phyloP scores from a whole-genome alignment of 2,329 filamentous ascomycete genomes.

The Ascosphaera aggregata region DNA sequence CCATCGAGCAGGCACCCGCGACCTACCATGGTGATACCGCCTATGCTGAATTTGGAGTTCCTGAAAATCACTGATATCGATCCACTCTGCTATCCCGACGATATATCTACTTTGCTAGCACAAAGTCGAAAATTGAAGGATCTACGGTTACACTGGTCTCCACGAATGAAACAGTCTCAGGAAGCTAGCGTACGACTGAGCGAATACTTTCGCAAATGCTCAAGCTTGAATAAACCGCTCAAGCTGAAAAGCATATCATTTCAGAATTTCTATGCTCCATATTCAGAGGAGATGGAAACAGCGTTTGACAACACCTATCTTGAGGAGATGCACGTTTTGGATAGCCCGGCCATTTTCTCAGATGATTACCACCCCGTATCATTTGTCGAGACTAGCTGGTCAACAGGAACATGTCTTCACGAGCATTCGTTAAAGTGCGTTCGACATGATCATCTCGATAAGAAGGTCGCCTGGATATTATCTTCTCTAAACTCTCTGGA shows the following conservation, averaged over 20 bases:
- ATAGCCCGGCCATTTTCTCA: conserved; percentile 24
- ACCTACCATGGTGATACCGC: conserved; percentile 31
- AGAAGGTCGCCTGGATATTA: conserved; percentile 7
- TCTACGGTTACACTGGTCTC: conserved; percentile 35
- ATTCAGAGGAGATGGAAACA: conserved; percentile 23
- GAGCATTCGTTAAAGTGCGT: conserved; percentile 23
- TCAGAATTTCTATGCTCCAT: conserved; percentile 34
- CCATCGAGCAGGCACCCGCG: conserved; percentile 32
- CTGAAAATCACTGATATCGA: conserved; percentile 36
- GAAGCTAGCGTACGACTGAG: conserved; percentile 32
- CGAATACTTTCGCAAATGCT: conserved; percentile 31
- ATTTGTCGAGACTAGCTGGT: conserved; percentile 35
- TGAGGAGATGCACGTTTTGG: conserved; percentile 30
- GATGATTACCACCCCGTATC: conserved; percentile 17
- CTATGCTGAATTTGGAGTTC: conserved; percentile 29
- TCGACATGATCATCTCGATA: conserved; percentile 25
- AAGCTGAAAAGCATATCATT: conserved; percentile 27
- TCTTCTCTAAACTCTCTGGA: conserved; percentile 15
- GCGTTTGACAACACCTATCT: conserved; percentile 20
- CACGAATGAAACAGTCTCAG: conserved; percentile 34
- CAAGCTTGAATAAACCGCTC: conserved; percentile 23
- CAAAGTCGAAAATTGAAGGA: conserved; percentile 30
- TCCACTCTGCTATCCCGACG: conserved; percentile 39
- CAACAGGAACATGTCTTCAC: conserved; percentile 10
- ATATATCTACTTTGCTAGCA: conserved; percentile 31